Conservation (phyloP, 352 stramenopile genomes). For the Globisporangium camurandrum region DNA sequence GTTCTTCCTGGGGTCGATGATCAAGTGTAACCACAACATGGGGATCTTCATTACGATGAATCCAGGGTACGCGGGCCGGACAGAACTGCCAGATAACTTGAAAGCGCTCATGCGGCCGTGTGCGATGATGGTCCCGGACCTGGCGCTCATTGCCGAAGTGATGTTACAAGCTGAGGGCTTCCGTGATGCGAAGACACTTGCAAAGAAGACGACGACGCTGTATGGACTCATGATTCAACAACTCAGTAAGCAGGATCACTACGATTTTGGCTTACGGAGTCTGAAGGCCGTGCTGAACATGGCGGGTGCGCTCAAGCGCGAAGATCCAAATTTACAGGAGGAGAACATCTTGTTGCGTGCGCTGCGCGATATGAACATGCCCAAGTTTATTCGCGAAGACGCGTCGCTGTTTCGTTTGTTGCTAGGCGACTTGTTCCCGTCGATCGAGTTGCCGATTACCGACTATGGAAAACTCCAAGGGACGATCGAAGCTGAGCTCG, state of each 20-base stretch:
- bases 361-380: constrained; percentile 93
- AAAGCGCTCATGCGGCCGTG: constrained; percentile 83
- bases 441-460: constrained; percentile 78
- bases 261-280: constrained; percentile 77
- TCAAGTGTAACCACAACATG: constrained; percentile 85
- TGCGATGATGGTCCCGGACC: constrained; percentile 86
- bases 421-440: constrained; percentile 86
- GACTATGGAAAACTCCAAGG: constrained; percentile 90
- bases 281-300: constrained; percentile 86
- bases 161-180: constrained; percentile 86
- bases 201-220: constrained; percentile 83
- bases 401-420: constrained; percentile 88
- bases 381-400: constrained; percentile 93
- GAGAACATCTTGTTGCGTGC: constrained; percentile 94
- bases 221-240: constrained; percentile 86
- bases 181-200: constrained; percentile 67
- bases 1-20: constrained; percentile 81
- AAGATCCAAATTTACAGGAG: constrained; percentile 94
- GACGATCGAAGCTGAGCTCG: constrained; percentile 83
- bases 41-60: constrained; percentile 94
- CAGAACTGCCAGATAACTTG: constrained; percentile 84
- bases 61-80: constrained; percentile 86
- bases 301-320: constrained; percentile 87
- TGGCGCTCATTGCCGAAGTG: constrained; percentile 79
- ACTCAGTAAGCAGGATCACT: constrained; percentile 84